phyloP scores from a whole-genome alignment of 2,329 filamentous ascomycete genomes.

The Ceratocystiopsis minuta region DNA sequence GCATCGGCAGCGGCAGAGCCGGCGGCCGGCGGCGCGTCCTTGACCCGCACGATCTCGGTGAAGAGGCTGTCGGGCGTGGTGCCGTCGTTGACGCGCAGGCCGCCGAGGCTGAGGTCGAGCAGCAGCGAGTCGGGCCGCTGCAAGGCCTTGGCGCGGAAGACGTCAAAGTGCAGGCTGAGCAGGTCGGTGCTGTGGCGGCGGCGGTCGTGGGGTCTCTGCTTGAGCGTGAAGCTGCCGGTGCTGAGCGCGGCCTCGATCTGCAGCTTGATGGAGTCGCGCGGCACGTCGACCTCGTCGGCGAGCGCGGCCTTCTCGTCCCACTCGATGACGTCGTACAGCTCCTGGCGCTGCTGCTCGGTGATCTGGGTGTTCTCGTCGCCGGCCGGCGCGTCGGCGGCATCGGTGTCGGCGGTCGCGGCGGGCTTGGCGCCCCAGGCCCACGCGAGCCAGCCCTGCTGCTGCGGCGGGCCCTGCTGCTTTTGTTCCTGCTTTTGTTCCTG shows the following conservation, averaged over 20 bases:
- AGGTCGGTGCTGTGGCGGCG: slow-evolving; percentile 45
- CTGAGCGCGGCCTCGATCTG: slow-evolving; percentile 85
- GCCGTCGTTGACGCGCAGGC: slow-evolving; percentile 85
- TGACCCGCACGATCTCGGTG: slow-evolving; percentile 89
- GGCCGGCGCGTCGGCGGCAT: slow-evolving; percentile 35
- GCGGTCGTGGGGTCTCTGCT: slow-evolving; percentile 64
- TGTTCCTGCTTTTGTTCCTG: neutral
- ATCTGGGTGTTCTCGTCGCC: slow-evolving; percentile 57
- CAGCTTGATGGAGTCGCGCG: slow-evolving; percentile 80
- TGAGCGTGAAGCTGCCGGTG: slow-evolving; percentile 89
- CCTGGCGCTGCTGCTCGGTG: slow-evolving; percentile 88
- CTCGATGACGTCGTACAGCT: slow-evolving; percentile 93
- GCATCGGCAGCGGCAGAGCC: slow-evolving; percentile 3
- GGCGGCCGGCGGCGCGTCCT: slow-evolving; percentile 45
- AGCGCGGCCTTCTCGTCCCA: slow-evolving; percentile 94
- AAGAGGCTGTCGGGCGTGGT: slow-evolving; percentile 83
- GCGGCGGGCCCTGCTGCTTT: slow-evolving; percentile 19
- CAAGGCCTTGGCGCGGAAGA: slow-evolving; percentile 77
- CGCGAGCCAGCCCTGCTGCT: slow-evolving; percentile 71
- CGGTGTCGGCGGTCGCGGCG: slow-evolving; percentile 22
- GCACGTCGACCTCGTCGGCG: slow-evolving; percentile 72
- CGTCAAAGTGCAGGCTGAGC: slow-evolving; percentile 81
- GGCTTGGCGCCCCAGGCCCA: slow-evolving; percentile 83
- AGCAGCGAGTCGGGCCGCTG: slow-evolving; percentile 84
- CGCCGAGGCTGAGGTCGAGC: slow-evolving; percentile 75